Base-by-base conservation (phyloP, 2,329 filamentous ascomycete genomes). In the Juglanconis oblonga region DNA sequence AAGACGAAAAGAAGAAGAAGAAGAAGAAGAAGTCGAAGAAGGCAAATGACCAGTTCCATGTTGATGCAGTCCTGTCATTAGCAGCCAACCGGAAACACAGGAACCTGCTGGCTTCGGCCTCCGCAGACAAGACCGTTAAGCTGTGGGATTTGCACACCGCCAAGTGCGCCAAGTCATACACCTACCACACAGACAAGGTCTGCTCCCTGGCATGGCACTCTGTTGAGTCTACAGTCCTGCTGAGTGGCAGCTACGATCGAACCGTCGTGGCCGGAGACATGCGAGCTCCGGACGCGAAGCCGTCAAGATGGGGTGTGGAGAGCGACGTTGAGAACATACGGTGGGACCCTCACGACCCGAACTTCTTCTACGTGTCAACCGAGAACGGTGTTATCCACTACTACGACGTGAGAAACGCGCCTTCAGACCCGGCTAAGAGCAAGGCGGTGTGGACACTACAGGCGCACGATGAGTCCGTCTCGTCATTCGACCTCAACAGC, bases 81-180 rank as follows among this genome's bases (percentile, higher is more conserved):
- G 90, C 95, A 3, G 92, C 92, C 53, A 99, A 99, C 79, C 84
- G 93, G 69, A 88, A 93, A 71, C 94, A 99, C 77, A 88, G 93
- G 65, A 98, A 98, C 73, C 83, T 99, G 60, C 85, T 99, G 50
- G 95, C 95, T 11, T 98, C 94, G 0, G 92, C 91, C 2, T 99
- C 95, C 1, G 95, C 95, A 24, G 95, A 99, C 79, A 92, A 93
- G 78, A 99, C 95, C 3, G 88, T 98, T 70, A 99, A 99, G 80
- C 84, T 99, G 24, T 99, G 95, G 95, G 95, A 99, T 73, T 80
- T 99, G 64, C 91, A 92, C 78, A 97, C 92, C 3, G 85, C 90
- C 63, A 92, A 88, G 74, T 97, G 92, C 75, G 95, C 95, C 69
- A 95, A 97, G 78, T 97, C 93, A 49, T 99, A 99, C 81, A 83